phyloP scores from a whole-genome alignment of 257 asterid genomes.

The Solanum microdontum region DNA sequence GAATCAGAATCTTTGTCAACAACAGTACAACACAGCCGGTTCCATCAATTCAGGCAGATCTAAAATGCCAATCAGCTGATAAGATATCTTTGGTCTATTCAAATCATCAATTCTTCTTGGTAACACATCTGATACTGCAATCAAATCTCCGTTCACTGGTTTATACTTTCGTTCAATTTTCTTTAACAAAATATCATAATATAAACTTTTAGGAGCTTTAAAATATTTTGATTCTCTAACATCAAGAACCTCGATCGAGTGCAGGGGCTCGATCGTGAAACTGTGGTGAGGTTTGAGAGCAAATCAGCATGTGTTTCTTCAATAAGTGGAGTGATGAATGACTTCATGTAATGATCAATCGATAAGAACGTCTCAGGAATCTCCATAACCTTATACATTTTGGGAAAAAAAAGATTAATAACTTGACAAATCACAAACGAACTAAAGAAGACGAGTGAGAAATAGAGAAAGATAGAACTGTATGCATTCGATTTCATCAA shows the following conservation, averaged over 20 bases:
- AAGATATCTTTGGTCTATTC: constrained; percentile 13
- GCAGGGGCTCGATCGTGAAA: constrained; percentile 21
- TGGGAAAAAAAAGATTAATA: neutral
- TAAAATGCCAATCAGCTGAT: constrained; percentile 10
- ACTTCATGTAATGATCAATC: constrained; percentile 12
- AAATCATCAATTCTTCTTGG: constrained; percentile 28
- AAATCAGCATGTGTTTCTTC: neutral
- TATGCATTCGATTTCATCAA: neutral
- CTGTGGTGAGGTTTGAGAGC: constrained; percentile 14
- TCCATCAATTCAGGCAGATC: too few relatives aligned
- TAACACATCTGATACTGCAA: constrained; percentile 22
- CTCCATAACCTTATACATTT: constrained; percentile 13
- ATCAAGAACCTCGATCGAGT: neutral
- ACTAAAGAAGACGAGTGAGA: neutral
- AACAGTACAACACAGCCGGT: too few relatives aligned
- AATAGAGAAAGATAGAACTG: neutral
- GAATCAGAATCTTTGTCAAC: too few relatives aligned
- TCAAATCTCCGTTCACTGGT: constrained; percentile 24
- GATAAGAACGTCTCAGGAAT: constrained; percentile 23
- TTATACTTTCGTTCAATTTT: constrained; percentile 3
- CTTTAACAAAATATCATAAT: constrained; percentile 2
- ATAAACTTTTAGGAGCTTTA: neutral
- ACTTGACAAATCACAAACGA: neutral
- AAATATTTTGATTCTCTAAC: neutral
- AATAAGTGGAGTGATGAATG: constrained; percentile 29